Base-by-base conservation (phyloP, 306 rosid genomes). In the Trifolium dubium region DNA sequence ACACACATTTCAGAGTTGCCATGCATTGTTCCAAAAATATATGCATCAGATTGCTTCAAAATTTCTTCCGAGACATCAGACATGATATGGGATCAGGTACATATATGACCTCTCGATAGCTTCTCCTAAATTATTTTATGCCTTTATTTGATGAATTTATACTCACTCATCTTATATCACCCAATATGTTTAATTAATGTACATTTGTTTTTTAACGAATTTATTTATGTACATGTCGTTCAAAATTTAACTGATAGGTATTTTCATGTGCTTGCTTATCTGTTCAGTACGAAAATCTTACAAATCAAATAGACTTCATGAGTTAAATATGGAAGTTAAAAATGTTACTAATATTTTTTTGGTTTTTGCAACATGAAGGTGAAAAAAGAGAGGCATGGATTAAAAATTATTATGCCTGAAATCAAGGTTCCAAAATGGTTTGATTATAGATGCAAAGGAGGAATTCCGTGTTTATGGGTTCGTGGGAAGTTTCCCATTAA, bases 71-170 rank as follows among this genome's bases (percentile, higher is more conserved):
- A 67, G 28, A 67, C 83, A 9, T 12, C 47, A 9, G 9, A 17
- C 61, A 62, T 15, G 39, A 2, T 80, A 47, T 73, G 75, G 76
- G 1, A 5, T 73, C 79, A 49, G 67, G 76, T 80, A 32, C 5
- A 8, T 67, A 14, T 23, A 23, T 23, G 23, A 29, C 11, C 4
- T 15, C 30, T 13, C 39, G 10, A 71, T 58, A 1, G 17, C 18
- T 28, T 56, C 23, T 66, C 19, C n/a, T 17, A 17, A 37, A 41
- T 43, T 10, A 18, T 37, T 23, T 64, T 7, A 39, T 51, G 29
- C 23, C 54, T 41, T 9, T 35, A 35, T 35, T 35, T 5, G 6
- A 5, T 35, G 39, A 35, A 35, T 35, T 5, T 35, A 35, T 6
- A 35, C 8, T 5, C 8, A 6, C 8, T 35, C 39, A 35, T 35